These are phyloP conservation scores for Plasmodium adleri DNA, from an alignment of 169 alveolate genomes.

Conservation along the genomic window DNA sequence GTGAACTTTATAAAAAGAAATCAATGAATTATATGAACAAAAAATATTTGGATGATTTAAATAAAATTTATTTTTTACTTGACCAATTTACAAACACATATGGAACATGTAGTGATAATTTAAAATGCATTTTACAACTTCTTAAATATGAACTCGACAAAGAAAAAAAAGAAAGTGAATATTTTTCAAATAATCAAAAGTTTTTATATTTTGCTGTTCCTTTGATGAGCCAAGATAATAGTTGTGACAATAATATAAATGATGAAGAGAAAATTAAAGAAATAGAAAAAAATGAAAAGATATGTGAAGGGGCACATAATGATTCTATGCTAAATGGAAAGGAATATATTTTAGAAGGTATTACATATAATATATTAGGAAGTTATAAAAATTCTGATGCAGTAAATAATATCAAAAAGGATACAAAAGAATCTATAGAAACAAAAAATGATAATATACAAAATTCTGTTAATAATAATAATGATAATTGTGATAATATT, in stretches of 20 bases:
- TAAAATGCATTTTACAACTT: conserved; percentile 69
- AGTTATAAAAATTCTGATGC: not conserved
- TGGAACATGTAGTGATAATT: conserved; percentile 40
- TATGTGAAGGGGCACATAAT: conserved; percentile 6
- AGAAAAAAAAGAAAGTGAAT: conserved; percentile 24
- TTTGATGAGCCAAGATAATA: conserved; percentile 1
- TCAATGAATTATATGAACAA: conserved; percentile 38
- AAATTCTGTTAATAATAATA: not conserved
- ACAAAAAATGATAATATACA: not conserved
- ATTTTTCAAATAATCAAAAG: conserved; percentile 49
- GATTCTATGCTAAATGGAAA: not conserved
- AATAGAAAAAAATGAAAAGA: conserved; percentile 5
- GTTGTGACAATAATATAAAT: not conserved
- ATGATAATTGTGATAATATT: not conserved
- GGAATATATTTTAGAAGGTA: not conserved
- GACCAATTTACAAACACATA: conserved; percentile 28
- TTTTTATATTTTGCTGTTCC: conserved; percentile 32
- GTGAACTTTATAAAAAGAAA: conserved; percentile 30
- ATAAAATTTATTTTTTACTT: conserved; percentile 25
- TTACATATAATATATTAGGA: not conserved
- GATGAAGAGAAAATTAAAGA: not conserved
- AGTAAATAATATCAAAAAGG: not conserved
- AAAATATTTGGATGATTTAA: conserved; percentile 38
- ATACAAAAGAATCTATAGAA: not conserved
- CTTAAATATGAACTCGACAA: conserved; percentile 53